Evolutionary conservation across 2,329 filamentous ascomycete genomes (phyloP).

Genomic region (Cytospora chrysosperma): DNA sequence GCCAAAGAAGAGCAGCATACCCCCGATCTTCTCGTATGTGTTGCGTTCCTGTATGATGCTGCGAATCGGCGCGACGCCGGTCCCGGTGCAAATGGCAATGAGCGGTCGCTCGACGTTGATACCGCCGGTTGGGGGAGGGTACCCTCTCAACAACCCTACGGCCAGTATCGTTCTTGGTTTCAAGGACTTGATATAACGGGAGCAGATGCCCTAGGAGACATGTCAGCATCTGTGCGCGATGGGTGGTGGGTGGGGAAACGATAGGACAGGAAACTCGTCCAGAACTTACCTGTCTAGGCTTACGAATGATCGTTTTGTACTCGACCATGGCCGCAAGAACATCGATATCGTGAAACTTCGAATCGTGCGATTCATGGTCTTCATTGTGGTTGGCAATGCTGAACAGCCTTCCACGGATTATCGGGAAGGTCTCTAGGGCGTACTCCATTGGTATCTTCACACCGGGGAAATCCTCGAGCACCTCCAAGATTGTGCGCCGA

Average conservation of each 20-base stretch:
- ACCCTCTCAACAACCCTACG: conserved; percentile 57
- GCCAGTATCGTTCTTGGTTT: conserved; percentile 55
- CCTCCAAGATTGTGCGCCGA: conserved; percentile 85
- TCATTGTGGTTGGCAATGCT: conserved; percentile 76
- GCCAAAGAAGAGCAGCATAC: conserved; percentile 73
- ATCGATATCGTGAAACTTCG: conserved; percentile 48
- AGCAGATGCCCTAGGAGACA: conserved; percentile 68
- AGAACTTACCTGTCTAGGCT: conserved; percentile 59
- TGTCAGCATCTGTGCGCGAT: neutral
- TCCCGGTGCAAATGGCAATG: conserved; percentile 80
- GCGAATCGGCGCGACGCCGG: conserved; percentile 81
- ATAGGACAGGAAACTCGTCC: too few relatives aligned
- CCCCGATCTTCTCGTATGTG: conserved; percentile 30
- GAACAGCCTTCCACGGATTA: conserved; percentile 86
- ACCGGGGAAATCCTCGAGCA: conserved; percentile 83
- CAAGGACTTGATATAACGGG: conserved; percentile 75
- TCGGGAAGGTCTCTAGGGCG: conserved; percentile 71
- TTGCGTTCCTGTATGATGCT: conserved; percentile 76
- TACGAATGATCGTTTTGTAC: conserved; percentile 83
- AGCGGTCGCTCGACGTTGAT: conserved; percentile 52
- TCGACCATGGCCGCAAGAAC: conserved; percentile 85
- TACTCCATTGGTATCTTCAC: conserved; percentile 78
- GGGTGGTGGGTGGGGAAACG: neutral
- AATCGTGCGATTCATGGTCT: neutral
- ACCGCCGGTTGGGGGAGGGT: conserved; percentile 43